phyloP scores from a whole-genome alignment of 2,329 filamentous ascomycete genomes.

The Pseudogymnoascus sp. region DNA sequence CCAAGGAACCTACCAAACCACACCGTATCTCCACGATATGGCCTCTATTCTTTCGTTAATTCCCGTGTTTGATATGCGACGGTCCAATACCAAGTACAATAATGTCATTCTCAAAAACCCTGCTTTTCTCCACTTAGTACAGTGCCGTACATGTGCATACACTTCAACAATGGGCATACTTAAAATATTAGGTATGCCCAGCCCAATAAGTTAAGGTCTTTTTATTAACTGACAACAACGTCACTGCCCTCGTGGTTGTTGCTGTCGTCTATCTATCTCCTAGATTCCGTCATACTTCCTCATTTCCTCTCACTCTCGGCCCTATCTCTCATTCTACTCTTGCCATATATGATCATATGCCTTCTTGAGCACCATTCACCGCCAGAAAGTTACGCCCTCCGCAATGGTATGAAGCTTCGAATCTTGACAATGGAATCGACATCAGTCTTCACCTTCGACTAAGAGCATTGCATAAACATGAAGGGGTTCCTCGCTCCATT shows the following conservation, averaged over 20 bases:
- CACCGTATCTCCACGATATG: background rate
- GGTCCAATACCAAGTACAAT: background rate
- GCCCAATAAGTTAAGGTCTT: background rate
- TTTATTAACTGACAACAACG: background rate
- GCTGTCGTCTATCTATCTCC: background rate
- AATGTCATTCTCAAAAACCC: constrained; percentile 3
- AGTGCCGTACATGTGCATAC: background rate
- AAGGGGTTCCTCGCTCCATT: background rate
- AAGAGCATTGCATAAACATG: background rate
- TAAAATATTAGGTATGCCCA: background rate
- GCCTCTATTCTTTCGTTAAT: background rate
- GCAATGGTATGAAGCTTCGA: constrained; percentile 14
- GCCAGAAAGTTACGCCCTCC: constrained; percentile 7
- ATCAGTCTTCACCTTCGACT: background rate
- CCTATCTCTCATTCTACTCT: constrained; percentile 14
- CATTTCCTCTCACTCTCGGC: constrained; percentile 16
- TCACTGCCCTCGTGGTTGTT: background rate
- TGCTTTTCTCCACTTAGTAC: constrained; percentile 5
- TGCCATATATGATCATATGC: constrained; percentile 13
- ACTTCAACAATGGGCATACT: background rate
- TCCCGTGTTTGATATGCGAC: background rate
- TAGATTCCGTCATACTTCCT: constrained; percentile 21
- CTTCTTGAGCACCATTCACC: constrained; percentile 12
- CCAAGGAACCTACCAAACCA: background rate
- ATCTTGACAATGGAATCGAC: background rate